Conservation (phyloP, 2,329 filamentous ascomycete species). For the Sphaerulina populicola region DNA sequence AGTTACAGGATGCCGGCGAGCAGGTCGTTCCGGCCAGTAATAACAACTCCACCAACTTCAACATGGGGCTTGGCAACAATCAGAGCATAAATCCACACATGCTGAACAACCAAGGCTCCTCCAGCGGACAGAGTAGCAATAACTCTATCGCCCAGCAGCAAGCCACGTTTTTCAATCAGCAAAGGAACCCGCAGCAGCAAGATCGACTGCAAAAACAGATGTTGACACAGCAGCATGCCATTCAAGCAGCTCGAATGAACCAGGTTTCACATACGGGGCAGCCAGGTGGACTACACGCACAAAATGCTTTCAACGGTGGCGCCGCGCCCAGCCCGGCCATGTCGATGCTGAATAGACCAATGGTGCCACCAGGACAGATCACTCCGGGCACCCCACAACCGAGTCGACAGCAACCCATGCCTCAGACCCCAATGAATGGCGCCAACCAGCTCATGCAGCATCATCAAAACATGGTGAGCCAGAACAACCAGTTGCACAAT, state of each 20-base stretch:
- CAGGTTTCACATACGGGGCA: constrained; percentile 40
- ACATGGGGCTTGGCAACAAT: constrained; percentile 24
- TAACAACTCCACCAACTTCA: constrained; percentile 36
- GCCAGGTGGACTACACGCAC: constrained; percentile 40
- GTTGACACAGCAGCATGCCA: constrained; percentile 32
- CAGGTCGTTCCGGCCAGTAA: constrained; percentile 57
- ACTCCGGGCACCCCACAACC: constrained; percentile 30
- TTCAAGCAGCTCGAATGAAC: constrained; percentile 18
- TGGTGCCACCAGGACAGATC: constrained; percentile 40
- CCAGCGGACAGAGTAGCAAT: constrained; percentile 15
- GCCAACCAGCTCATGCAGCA: constrained; percentile 26
- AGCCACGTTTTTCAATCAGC: constrained; percentile 34
- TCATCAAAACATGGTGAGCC: constrained; percentile 28
- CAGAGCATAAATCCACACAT: constrained; percentile 32
- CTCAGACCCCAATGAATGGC: constrained; percentile 22
- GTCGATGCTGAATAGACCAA: constrained; percentile 43
- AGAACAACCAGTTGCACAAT: constrained; percentile 33
- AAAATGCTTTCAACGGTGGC: constrained; percentile 30
- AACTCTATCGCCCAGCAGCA: constrained; percentile 32
- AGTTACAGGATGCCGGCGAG: constrained; percentile 53
- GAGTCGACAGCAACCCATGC: constrained; percentile 25
- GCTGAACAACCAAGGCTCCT: constrained; percentile 24
- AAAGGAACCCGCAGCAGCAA: constrained; percentile 35
- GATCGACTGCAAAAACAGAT: constrained; percentile 36
- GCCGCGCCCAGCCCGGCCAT: constrained; percentile 38